These are phyloP conservation scores for Corinectria fuckeliana DNA, from an alignment of 2,329 filamentous ascomycete genomes.

Conservation along the genomic window DNA sequence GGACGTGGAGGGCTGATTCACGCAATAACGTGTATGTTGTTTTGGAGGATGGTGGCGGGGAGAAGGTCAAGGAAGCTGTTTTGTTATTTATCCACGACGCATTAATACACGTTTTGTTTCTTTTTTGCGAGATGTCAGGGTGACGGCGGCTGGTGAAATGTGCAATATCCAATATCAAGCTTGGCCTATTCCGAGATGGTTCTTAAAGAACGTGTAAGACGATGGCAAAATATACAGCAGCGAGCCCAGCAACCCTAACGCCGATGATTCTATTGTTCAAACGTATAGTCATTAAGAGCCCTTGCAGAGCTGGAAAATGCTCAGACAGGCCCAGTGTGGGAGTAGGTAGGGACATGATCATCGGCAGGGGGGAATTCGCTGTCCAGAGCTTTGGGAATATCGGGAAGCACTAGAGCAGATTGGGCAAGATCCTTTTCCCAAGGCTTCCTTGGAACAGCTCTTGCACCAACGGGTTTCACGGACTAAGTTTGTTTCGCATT, in stretches of 20 bases:
- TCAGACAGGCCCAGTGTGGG: slow-evolving; percentile 8
- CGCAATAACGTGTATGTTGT: slow-evolving; percentile 33
- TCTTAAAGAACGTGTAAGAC: neutral
- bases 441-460: slow-evolving; percentile 64
- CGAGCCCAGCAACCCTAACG: slow-evolving; percentile 13
- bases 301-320: neutral
- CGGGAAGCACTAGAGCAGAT: slow-evolving; percentile 24
- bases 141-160: neutral
- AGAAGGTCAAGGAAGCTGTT: neutral
- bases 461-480: slow-evolving; percentile 55
- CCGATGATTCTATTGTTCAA: slow-evolving; percentile 14
- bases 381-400: slow-evolving; percentile 40
- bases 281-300: neutral
- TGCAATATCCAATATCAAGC: neutral
- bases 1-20: slow-evolving; percentile 25
- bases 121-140: slow-evolving; percentile 4
- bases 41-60: slow-evolving; percentile 29
- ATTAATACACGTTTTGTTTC: slow-evolving; percentile 34
- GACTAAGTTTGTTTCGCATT: slow-evolving; percentile 42
- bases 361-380: slow-evolving; percentile 44
- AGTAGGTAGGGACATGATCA: slow-evolving; percentile 15
- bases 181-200: neutral
- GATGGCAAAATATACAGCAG: neutral
- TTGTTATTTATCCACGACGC: slow-evolving; percentile 28
- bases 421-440: slow-evolving; percentile 72